Evolutionary conservation across 257 asterid genomes (phyloP), one percentile per base, ranked within the genome.

Genomic region (Leonotis leonurus): DNA sequence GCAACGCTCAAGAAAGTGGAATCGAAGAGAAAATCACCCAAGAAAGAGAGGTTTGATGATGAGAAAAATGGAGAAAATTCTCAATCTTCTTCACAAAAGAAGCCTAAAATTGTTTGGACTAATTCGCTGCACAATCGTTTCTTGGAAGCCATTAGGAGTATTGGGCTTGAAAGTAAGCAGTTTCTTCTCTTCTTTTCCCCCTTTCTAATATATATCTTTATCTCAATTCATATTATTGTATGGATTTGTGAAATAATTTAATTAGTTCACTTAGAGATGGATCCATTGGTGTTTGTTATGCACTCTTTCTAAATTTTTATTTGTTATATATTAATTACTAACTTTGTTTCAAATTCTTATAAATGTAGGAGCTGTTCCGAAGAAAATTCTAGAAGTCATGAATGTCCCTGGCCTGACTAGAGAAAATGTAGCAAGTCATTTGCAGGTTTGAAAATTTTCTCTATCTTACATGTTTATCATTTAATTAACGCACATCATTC

Each of bases 371-470:
- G 85, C 85, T 74, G 79, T 67, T 56, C 90, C 94, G 0, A 83
- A 62, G 60, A 83, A 62, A 51, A 83, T 85, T 61, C 77, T 80
- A 0, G 79, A 76, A 51, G 55, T 70, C 2, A 85, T 85, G 90
- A 46, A 71, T 66, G 83, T 78, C 22, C 89, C 90, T 0, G 79
- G 80, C 29, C 24, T 85, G 36, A 82, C 87, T 8, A 78, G 82
- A 69, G 74, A 71, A 69, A 74, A 83, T 69, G 81, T 85, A n/a
- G 94, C 94, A 6, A 85, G 94, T 54, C 94, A 85, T 71, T 68
- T 85, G 53, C 90, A 85, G 94, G 94, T 85, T 52, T 37, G 8
- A 39, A 27, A 27, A 27, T 45, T 24, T 54, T 50, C 3, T 30
- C 13, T 3, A 12, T 11, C 2, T n/a, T 1, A 13, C 0, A 39